Evolutionary conservation across 148 eudicot species (phyloP).

Genomic region (Camellia lanceoleosa): DNA sequence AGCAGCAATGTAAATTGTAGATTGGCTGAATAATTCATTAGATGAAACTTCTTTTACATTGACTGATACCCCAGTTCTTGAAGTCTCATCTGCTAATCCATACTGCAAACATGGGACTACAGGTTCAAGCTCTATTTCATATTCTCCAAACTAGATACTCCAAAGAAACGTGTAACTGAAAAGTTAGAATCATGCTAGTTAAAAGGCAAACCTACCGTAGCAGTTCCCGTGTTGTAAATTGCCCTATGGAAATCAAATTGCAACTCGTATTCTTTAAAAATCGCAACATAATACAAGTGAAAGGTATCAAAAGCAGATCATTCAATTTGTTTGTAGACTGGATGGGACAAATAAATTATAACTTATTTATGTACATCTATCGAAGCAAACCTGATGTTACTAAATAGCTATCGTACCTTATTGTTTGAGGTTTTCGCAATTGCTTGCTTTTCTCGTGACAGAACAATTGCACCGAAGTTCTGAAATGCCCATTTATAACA

Average conservation of each 20-base stretch:
- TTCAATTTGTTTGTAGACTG: background rate
- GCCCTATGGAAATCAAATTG: conserved; percentile 99
- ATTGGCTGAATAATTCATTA: conserved; percentile 76
- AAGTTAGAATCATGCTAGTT: background rate
- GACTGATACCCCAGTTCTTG: conserved; percentile 59
- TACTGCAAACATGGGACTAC: conserved; percentile 48
- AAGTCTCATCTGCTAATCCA: conserved; percentile 94
- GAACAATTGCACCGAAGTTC: conserved; percentile 96
- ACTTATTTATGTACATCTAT: background rate
- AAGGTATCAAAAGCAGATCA: conserved; percentile 13
- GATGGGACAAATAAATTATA: background rate
- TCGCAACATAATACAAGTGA: conserved; percentile 26
- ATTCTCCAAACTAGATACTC: conserved; percentile 5
- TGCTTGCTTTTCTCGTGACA: conserved; percentile 83
- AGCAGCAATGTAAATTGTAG: conserved; percentile 91
- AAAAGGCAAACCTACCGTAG: conserved; percentile 57
- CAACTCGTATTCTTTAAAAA: too few relatives aligned
- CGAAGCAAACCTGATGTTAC: background rate
- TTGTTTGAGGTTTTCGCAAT: conserved; percentile 79
- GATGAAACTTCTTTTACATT: conserved; percentile 59
- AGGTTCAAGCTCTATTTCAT: conserved; percentile 8
- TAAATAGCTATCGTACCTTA: conserved; percentile 48
- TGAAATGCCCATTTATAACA: conserved; percentile 30
- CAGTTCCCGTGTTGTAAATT: conserved; percentile 97
- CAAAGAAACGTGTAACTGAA: background rate